Base-by-base conservation (phyloP, 1,139 yeast genomes). In the Zygoascus sp. region DNA sequence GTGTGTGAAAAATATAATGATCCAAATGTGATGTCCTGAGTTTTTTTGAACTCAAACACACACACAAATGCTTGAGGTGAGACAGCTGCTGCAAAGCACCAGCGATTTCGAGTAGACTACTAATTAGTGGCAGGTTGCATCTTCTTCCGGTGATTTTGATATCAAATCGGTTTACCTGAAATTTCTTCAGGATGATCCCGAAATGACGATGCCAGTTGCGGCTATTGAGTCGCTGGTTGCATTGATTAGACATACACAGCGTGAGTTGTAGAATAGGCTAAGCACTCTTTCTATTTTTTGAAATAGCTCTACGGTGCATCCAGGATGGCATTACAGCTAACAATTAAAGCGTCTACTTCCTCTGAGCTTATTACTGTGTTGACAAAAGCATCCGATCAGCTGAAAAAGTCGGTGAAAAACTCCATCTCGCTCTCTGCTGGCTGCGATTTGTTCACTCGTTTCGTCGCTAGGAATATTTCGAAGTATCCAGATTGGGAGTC, bases 181-280 rank as follows among this genome's bases (percentile, higher is more conserved):
- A 64, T 89, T 87, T 64, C 73, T 92, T 50, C 79, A 77, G 54
- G 96, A 89, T 49, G 97, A 92, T 66, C 75, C 85, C 20, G 97
- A 92, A 47, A 86, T 94, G 82, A 90, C 98, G 10, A 94, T 90
- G 97, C 99, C 99, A 3, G 87, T 94, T 36, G 99, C 98, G 45
- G 98, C 98, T 44, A 94, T 94, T 60, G 97, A 92, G 67, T 81
- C 96, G 17, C 72, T 94, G 46, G 96, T 92, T 23, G 84, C 94
- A 5, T 77, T 92, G 69, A 70, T 94, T 36, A 75, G 83, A 53
- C 79, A 81, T 44, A 83, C 88, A 57, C 88, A 88, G 62, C 97
- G 70, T 52, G 55, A 30, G 64, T 50, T 32, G 28, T 7, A 16
- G 15, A 16, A n/a, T 32, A 15, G 11, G 40, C 16, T 22, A 2